These are phyloP conservation scores for Bryum argenteum DNA, from an alignment of 225 moss, liverwort and hornwort genomes.

Conservation along the genomic window DNA sequence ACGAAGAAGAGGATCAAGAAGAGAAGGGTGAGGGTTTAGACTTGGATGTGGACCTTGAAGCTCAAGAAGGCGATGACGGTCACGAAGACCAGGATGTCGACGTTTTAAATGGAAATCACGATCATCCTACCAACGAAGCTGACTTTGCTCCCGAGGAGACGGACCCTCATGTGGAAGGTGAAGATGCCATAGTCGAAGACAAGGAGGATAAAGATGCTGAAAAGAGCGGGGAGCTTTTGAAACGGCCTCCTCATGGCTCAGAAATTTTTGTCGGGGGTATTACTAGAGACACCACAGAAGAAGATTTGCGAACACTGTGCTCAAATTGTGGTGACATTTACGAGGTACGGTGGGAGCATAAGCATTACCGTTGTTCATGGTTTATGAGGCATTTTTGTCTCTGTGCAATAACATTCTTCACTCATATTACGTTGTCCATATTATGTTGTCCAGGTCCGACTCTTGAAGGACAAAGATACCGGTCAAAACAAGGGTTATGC, in stretches of 20 bases:
- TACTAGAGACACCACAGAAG: slow-evolving; percentile 95
- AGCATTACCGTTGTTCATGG: neutral
- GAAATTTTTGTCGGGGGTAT: slow-evolving; percentile 99
- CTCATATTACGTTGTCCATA: too few species aligned
- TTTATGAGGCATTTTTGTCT: slow-evolving; percentile 8
- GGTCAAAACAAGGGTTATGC: slow-evolving; percentile 99
- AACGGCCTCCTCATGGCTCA: slow-evolving; percentile 98
- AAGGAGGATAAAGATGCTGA: slow-evolving; percentile 92
- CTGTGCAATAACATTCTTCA: slow-evolving; percentile 4
- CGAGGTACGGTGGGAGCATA: slow-evolving; percentile 59
- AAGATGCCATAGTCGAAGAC: slow-evolving; percentile 58
- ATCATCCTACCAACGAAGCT: slow-evolving; percentile 59
- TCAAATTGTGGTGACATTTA: slow-evolving; percentile 94
- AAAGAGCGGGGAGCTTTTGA: slow-evolving; percentile 90
- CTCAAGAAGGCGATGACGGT: slow-evolving; percentile 71
- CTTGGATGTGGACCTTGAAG: slow-evolving; percentile 84
- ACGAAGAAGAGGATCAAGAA: slow-evolving; percentile 64
- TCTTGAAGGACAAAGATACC: slow-evolving; percentile 97
- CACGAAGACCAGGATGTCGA: slow-evolving; percentile 74
- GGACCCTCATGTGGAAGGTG: slow-evolving; percentile 53
- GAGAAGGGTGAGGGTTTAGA: slow-evolving; percentile 59
- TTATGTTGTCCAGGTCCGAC: slow-evolving; percentile 71
- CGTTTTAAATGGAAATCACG: slow-evolving; percentile 72
- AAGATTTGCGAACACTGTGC: slow-evolving; percentile 87
- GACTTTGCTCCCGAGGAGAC: slow-evolving; percentile 55